phyloP scores from a whole-genome alignment of 1,139 yeast species.

The Pichia sorboxylosa region DNA sequence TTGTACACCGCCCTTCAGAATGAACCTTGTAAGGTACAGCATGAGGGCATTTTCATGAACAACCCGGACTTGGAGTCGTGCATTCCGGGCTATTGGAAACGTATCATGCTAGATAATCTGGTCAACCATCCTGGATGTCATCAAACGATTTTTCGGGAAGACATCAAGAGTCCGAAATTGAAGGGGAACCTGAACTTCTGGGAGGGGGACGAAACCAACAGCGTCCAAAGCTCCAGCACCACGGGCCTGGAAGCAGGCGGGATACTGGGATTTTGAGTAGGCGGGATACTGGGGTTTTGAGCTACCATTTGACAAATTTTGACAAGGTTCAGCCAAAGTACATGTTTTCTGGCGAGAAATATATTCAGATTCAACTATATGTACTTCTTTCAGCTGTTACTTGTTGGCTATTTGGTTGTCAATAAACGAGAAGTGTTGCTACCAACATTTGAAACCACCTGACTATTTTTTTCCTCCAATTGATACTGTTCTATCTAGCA shows the following conservation, averaged over 20 bases:
- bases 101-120: conserved; percentile 17
- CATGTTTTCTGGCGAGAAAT: too few relatives aligned
- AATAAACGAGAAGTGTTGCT: too few relatives aligned
- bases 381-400: too few relatives aligned
- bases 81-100: conserved; percentile 19
- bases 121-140: conserved; percentile 5
- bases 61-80: conserved; percentile 22
- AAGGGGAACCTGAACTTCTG: conserved; percentile 15
- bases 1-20: conserved; percentile 4
- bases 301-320: too few relatives aligned
- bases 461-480: too few relatives aligned
- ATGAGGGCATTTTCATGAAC: conserved; percentile 16
- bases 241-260: conserved; percentile 16
- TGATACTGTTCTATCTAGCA: too few relatives aligned
- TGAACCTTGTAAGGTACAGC: conserved; percentile 4
- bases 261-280: conserved; percentile 14
- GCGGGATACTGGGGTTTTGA: too few relatives aligned
- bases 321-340: too few relatives aligned
- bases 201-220: conserved; percentile 16
- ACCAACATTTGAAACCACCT: too few relatives aligned
- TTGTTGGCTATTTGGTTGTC: too few relatives aligned
- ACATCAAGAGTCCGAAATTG: background rate
- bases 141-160: conserved; percentile 1
- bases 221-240: conserved; percentile 19
- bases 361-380: too few relatives aligned